Percentiles rank a stretch among this genome's conserved stretches.
Evolutionary conservation across 73 alveolate genomes (phyloP).

Genomic region (Stentor coeruleus): DNA sequence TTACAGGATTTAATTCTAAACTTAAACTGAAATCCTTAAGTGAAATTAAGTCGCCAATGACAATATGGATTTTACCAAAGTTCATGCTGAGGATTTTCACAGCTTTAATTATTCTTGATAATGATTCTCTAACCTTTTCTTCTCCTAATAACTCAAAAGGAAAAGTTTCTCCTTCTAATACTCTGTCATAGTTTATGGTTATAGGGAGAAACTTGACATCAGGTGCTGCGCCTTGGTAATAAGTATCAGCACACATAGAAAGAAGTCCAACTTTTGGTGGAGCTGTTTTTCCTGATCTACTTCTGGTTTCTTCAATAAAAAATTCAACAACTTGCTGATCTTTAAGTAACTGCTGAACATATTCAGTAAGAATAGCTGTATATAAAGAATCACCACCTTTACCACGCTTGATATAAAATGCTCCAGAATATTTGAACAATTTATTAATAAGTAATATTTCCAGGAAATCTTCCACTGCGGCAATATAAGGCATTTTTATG

Average conservation of each 20-base stretch:
- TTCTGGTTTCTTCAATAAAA: constrained; percentile 86
- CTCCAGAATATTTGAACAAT: constrained; percentile 76
- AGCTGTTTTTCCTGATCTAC: constrained; percentile 77
- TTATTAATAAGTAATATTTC: constrained; percentile 61
- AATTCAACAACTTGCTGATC: constrained; percentile 68
- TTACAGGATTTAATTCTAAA: constrained; percentile 7
- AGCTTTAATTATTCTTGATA: constrained; percentile 68
- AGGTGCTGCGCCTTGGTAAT: constrained; percentile 49
- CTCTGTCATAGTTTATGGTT: constrained; percentile 81
- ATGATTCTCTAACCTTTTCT: constrained; percentile 80
- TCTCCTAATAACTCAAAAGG: constrained; percentile 86
- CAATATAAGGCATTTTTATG: constrained; percentile 81
- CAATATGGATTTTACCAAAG: constrained; percentile 74
- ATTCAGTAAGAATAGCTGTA: constrained; percentile 73
- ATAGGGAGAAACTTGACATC: constrained; percentile 81
- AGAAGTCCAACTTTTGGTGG: constrained; percentile 72
- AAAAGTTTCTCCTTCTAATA: constrained; percentile 87
- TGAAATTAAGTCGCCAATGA: constrained; percentile 67
- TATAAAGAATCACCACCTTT: constrained; percentile 68
- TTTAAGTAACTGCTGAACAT: constrained; percentile 53
- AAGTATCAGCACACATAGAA: constrained; percentile 61
- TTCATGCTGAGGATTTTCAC: constrained; percentile 58
- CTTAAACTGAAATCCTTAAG: constrained; percentile 34
- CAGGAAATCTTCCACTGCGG: constrained; percentile 88
- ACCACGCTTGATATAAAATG: constrained; percentile 78